Evolutionary conservation across 108 stramenopile species (phyloP).

Genomic region (Nannochloropsis oceanica): DNA sequence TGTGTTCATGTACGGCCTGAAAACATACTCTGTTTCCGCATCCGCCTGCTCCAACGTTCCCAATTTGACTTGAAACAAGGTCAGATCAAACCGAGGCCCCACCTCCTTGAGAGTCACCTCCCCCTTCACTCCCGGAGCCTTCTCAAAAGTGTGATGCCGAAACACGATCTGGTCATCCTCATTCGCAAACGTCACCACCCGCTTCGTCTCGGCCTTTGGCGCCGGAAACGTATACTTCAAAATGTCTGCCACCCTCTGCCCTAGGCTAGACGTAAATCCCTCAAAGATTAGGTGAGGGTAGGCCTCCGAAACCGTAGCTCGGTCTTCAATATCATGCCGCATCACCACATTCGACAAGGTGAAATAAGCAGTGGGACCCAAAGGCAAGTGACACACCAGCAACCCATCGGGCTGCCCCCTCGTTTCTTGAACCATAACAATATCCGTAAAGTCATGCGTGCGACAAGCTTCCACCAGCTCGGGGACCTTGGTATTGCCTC

Average conservation of each 20-base stretch:
- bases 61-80: background rate
- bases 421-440: constrained; percentile 86
- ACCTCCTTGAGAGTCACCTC: constrained; percentile 80
- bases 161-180: constrained; percentile 86
- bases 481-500: constrained; percentile 77
- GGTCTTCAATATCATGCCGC: constrained; percentile 81
- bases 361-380: constrained; percentile 95
- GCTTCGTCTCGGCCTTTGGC: constrained; percentile 59
- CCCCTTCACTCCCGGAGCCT: constrained; percentile 22
- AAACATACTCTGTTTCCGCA: constrained; percentile 92
- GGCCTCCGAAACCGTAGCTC: constrained; percentile 78
- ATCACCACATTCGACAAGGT: constrained; percentile 69
- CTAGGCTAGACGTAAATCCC: constrained; percentile 63
- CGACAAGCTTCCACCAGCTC: constrained; percentile 79
- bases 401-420: constrained; percentile 98
- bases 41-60: constrained; percentile 70
- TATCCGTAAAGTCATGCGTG: constrained; percentile 81
- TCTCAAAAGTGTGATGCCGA: constrained; percentile 93
- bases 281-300: constrained; percentile 58
- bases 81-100: constrained; percentile 83
- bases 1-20: constrained; percentile 93
- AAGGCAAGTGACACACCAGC: constrained; percentile 88
- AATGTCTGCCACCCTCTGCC: constrained; percentile 72
- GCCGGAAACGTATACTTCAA: constrained; percentile 89
- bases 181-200: constrained; percentile 89